Base-by-base conservation (phyloP, 768 basidiomycete genomes). In the Lactifluus pinguis region DNA sequence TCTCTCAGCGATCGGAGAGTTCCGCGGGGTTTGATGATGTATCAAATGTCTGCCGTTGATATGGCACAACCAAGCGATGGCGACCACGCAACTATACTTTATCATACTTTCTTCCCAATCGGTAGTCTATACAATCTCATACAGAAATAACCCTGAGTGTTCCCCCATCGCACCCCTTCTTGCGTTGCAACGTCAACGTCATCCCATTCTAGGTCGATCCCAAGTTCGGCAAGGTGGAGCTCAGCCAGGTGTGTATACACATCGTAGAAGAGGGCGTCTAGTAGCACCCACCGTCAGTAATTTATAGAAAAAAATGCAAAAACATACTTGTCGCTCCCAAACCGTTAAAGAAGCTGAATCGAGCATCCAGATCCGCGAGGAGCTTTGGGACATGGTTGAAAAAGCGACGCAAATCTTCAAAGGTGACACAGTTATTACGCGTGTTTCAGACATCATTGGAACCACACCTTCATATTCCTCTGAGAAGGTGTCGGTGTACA, bases 341-440 rank as follows among this genome's bases (percentile, higher is more conserved):
- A 13, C 97, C 97, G 69, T 99, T 92, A 80, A 98, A 99, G 74
- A 98, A 99, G 62, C 92, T 87, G 70, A 95, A 90, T 15, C 83
- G 78, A n/a, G 88, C 86, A 14, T 84, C 77, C n/a, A 83, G 80
- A 14, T 84, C 84, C 21, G 79, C 78, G 15, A 98, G 76, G 5
- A 99, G 77, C 66, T 88, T 79, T 3, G 91, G 92, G 2, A 97
- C 72, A 49, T 80, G 76, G 57, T 84, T 83, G 72, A 99, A 98
- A 74, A 98, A 95, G 34, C 76, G 75, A 66, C 82, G 82, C 42
- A 98, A 79, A 63, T 87, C 87, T 77, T 59, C 15, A 56, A 61
- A 7, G 10, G 13, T 17, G 15, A 17, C 3, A 44, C 14, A 36
- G 13, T 39, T 13, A 47, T 4, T 19, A 19, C 2, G 19, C 7